Evolutionary conservation across 2,329 filamentous ascomycete species (phyloP), one percentile per base, ranked within the genome.

Genomic region (Cytospora paraplurivora): DNA sequence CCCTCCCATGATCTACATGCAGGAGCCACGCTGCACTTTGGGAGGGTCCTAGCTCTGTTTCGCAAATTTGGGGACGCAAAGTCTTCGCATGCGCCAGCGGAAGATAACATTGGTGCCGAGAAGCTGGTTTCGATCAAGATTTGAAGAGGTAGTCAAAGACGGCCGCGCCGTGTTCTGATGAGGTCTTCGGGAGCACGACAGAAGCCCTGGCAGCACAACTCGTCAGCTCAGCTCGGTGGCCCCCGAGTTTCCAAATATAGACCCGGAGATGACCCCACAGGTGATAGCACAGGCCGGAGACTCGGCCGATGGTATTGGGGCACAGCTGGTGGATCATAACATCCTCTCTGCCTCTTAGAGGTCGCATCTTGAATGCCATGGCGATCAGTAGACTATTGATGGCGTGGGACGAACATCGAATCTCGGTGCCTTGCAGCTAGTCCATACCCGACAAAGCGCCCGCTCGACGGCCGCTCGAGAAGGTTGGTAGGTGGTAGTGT

Each of bases 1-100:
- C 51, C 35, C 37, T 38, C 55, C 37, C 51, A 61, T 52, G 59
- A 61, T 52, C 59, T 61, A 11, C 44, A 47, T 21, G 44, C 44
- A 47, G 44, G 44, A 47, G 44, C 44, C n/a, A 19, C 44, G 44
- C 15, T 47, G 44, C 44, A 11, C 51, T 49, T 51, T 50, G 59
- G 59, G 51, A 54, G 49, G 55, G 47, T 61, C 59, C 51, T 19
- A 49, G 38, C 59, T 61, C 44, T 49, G 21, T 54, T 11, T 6
- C 4, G 52, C 15, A 47, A n/a, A 12, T 47, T 11, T 47, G 44
- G 21, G 44, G 41, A 19, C n/a, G 44, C 44, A 47, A 27, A 47
- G 44, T n/a, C 21, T n/a, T 47, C 21, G 41, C 41, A 47, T 47
- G 41, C 41, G 41, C n/a, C 41, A n/a, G 41, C 41, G 15, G n/a